These are phyloP conservation scores for Mycosphaerella arachidis DNA, from an alignment of 2,329 filamentous ascomycete species.

Conservation along the genomic window DNA sequence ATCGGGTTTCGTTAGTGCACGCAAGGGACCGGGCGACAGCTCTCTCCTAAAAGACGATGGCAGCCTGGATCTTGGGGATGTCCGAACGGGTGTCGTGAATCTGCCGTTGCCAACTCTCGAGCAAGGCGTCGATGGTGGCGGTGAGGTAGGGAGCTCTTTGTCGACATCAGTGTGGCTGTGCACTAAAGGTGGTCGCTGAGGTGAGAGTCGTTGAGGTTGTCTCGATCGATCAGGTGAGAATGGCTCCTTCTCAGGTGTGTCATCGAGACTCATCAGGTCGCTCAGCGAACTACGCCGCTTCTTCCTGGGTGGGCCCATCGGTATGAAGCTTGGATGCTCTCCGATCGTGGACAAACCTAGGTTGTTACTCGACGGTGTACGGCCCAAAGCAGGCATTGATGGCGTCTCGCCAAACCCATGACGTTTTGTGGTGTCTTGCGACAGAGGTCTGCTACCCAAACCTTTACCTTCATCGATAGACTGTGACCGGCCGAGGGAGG, in stretches of 20 bases:
- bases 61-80: constrained; percentile 31
- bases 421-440: constrained; percentile 48
- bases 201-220: constrained; percentile 6
- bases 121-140: constrained; percentile 32
- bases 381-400: constrained; percentile 13
- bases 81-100: constrained; percentile 39
- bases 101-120: constrained; percentile 35
- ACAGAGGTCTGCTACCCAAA: constrained; percentile 48
- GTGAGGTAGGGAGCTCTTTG: constrained; percentile 35
- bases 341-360: constrained; percentile 48
- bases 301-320: constrained; percentile 53
- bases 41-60: constrained; percentile 41
- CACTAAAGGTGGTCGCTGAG: constrained; percentile 20
- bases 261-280: constrained; percentile 70
- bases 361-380: constrained; percentile 23
- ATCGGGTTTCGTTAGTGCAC: constrained; percentile 13
- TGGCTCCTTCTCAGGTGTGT: constrained; percentile 21
- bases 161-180: constrained; percentile 21
- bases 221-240: constrained; percentile 13
- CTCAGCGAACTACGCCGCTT: constrained; percentile 90
- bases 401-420: constrained; percentile 2
- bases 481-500: constrained; percentile 63
- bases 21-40: constrained; percentile 35
- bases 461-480: constrained; percentile 67
- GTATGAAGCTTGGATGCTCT: constrained; percentile 42